Evolutionary conservation across 2,329 filamentous ascomycete species (phyloP).

Genomic region (Fusarium lateritium): DNA sequence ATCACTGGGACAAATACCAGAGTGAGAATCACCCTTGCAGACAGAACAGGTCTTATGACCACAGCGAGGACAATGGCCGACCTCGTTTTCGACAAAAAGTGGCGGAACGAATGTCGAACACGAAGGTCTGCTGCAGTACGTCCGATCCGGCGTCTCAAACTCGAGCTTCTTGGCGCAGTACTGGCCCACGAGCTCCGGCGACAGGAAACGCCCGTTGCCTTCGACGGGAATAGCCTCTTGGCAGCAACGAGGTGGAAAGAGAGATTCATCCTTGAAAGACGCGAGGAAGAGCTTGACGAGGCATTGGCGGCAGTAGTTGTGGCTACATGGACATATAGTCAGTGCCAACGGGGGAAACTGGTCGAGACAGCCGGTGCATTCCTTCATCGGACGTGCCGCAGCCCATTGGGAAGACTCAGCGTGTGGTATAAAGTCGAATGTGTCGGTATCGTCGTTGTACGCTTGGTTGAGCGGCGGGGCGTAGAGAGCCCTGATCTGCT

Average conservation of each 20-base stretch:
- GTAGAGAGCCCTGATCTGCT: constrained; percentile 6
- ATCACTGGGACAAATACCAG: constrained; percentile 64
- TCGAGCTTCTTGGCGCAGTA: constrained; percentile 65
- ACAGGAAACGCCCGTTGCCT: constrained; percentile 52
- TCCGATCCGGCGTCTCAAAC: constrained; percentile 61
- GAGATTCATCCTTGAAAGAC: constrained; percentile 63
- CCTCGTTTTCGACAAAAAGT: constrained; percentile 49
- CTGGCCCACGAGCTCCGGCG: constrained; percentile 50
- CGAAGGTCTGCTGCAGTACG: constrained; percentile 62
- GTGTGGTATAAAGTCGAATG: neutral
- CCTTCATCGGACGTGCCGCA: neutral
- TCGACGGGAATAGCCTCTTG: constrained; percentile 57
- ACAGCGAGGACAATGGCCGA: constrained; percentile 62
- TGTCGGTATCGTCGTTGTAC: neutral
- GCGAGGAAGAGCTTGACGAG: constrained; percentile 59
- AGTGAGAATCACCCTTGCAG: constrained; percentile 65
- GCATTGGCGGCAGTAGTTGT: constrained; percentile 68
- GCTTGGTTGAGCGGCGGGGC: constrained; percentile 1
- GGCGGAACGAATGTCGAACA: constrained; percentile 66
- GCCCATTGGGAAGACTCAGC: constrained; percentile 18
- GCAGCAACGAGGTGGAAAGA: constrained; percentile 71
- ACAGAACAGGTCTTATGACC: constrained; percentile 60
- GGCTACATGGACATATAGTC: constrained; percentile 54
- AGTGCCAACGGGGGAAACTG: neutral
- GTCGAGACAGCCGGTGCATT: constrained; percentile 23